These are phyloP conservation scores for Anethum foeniculum DNA, from an alignment of 140 eudicot genomes.

Conservation along the genomic window DNA sequence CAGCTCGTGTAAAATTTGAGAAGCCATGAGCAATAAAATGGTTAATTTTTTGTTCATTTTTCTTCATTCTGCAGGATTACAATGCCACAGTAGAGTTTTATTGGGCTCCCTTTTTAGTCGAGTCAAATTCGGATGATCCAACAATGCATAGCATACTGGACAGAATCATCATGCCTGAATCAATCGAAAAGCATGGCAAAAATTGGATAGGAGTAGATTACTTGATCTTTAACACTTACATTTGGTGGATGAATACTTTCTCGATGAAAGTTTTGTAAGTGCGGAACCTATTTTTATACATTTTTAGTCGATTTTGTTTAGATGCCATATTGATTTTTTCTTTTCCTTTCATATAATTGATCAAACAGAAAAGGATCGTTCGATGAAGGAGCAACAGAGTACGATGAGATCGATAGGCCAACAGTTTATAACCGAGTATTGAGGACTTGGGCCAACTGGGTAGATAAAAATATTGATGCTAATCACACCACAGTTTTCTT, in stretches of 20 bases:
- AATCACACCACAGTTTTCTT: slow-evolving; percentile 69
- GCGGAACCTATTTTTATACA: background rate
- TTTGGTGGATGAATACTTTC: slow-evolving; percentile 35
- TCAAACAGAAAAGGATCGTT: slow-evolving; percentile 70
- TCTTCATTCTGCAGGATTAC: slow-evolving; percentile 21
- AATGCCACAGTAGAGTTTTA: slow-evolving; percentile 37
- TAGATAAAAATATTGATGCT: slow-evolving; percentile 54
- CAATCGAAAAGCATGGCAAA: slow-evolving; percentile 31
- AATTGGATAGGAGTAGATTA: slow-evolving; percentile 31
- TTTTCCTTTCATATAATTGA: background rate
- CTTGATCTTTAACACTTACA: slow-evolving; percentile 31
- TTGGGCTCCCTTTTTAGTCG: slow-evolving; percentile 40
- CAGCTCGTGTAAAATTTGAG: background rate
- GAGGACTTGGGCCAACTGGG: slow-evolving; percentile 93
- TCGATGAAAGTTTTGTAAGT: slow-evolving; percentile 30
- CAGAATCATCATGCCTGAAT: slow-evolving; percentile 31
- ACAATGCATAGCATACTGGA: slow-evolving; percentile 22
- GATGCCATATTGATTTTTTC: background rate
- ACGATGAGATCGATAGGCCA: slow-evolving; percentile 77
- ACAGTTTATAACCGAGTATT: slow-evolving; percentile 66
- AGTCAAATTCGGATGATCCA: slow-evolving; percentile 43
- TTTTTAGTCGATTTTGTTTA: too few species aligned
- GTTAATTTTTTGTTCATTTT: background rate
- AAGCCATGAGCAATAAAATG: background rate
- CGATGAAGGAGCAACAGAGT: slow-evolving; percentile 77